Evolutionary conservation across 2,329 filamentous ascomycete genomes (phyloP), one percentile per base, ranked within the genome.

Genomic region (Incumbomyces delicatus): DNA sequence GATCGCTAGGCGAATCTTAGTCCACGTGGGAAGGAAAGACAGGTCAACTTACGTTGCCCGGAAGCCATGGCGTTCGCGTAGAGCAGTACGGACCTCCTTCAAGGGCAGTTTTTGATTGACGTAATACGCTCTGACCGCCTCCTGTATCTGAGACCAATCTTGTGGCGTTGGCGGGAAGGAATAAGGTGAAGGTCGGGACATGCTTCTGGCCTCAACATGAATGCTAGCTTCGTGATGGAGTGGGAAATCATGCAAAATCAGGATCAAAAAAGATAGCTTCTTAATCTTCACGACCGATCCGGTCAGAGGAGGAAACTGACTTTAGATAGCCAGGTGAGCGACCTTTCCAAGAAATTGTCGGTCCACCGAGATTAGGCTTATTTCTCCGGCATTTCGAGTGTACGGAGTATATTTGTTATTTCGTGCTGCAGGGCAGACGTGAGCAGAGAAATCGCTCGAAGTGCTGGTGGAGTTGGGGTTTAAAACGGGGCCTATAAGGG

Each of bases 31-130:
- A 45, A 43, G 32, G 33, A 18, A 37, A 18, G 6, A 34, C 13
- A 13, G 27, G 22, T n/a, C 36, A 41, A 34, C 55, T 43, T 52
- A 57, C 55, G 55, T 57, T 30, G 55, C 55, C 33, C 48, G 48
- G 46, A 57, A 57, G 29, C 53, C 53, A 46, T 53, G 48, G 18
- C 40, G 50, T 20, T 45, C 42, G 34, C 42, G 42, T 45, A 45
- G 42, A 20, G 38, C 42, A 38, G 34, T 37, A 20, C 42, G 42
- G 27, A 45, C 42, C 29, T 45, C 42, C 37, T 46, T 46, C 36
- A 46, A 20, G 29, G 44, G 44, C 37, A 40, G 8, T 33, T 46
- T 46, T 20, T 46, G 44, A 17, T 40, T 41, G 14, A 46, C 44
- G 41, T 46, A 46, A 37, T 40, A 41, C 11, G 36, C 34, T 40